Evolutionary conservation across 192 early-diverging fungal species (phyloP).

Genomic region (Backusella circina): DNA sequence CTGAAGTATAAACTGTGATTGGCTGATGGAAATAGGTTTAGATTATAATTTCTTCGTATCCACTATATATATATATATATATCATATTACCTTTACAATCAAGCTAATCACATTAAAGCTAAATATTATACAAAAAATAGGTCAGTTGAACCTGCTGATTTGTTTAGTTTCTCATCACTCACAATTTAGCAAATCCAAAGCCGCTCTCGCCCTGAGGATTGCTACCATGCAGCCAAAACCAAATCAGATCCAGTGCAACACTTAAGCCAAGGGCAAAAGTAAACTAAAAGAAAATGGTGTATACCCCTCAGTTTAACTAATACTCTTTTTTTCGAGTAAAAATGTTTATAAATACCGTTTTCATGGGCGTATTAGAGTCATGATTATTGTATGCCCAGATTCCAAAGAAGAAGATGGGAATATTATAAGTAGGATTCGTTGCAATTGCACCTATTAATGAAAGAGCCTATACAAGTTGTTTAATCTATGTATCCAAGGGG

Average conservation of each 20-base stretch:
- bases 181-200: constrained; percentile 31
- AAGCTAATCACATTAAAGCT: constrained; percentile 39
- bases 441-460: constrained; percentile 45
- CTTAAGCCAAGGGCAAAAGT: constrained; percentile 43
- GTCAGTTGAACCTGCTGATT: neutral
- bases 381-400: constrained; percentile 48
- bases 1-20: constrained; percentile 41
- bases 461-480: constrained; percentile 29
- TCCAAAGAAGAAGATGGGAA: constrained; percentile 50
- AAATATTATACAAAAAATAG: constrained; percentile 6
- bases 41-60: neutral
- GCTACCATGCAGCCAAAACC: constrained; percentile 39
- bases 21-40: constrained; percentile 29
- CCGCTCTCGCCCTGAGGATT: constrained; percentile 41
- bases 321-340: neutral
- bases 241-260: constrained; percentile 44
- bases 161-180: constrained; percentile 9
- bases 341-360: constrained; percentile 32
- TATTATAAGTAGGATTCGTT: constrained; percentile 45
- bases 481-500: neutral
- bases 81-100: constrained; percentile 31
- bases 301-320: no score
- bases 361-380: constrained; percentile 48
- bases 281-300: constrained; percentile 39
- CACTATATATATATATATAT: neutral